Evolutionary conservation across 202 grass and related monocot species (phyloP).

Genomic region (Alloteropsis angusta): DNA sequence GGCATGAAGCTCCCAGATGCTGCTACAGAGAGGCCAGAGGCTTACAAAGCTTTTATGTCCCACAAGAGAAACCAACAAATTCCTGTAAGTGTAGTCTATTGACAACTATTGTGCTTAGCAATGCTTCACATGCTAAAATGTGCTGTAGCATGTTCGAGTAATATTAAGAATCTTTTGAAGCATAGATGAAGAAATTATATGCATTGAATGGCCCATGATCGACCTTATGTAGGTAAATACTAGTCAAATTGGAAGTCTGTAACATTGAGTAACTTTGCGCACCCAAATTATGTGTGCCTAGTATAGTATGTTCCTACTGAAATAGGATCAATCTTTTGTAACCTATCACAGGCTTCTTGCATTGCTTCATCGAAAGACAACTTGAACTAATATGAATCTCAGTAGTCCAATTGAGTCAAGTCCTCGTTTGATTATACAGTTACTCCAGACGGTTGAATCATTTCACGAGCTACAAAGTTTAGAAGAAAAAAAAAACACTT

Average conservation of each 20-base stretch:
- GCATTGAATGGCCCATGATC: not conserved
- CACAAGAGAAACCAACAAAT: slow-evolving; percentile 66
- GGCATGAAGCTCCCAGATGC: slow-evolving; percentile 61
- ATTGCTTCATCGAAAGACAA: not conserved
- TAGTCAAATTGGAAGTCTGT: not conserved
- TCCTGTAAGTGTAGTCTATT: slow-evolving; percentile 45
- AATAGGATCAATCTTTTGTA: not conserved
- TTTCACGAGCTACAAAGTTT: not conserved
- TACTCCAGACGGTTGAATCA: not conserved
- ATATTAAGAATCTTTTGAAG: not conserved
- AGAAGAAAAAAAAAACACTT: no score
- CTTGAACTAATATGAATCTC: not conserved
- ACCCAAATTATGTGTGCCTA: not conserved
- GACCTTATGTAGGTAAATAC: not conserved
- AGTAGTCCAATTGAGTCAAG: not conserved
- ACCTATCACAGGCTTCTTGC: not conserved
- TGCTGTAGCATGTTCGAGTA: not conserved
- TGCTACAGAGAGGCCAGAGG: slow-evolving; percentile 45
- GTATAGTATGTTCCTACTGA: not conserved
- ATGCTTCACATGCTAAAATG: not conserved
- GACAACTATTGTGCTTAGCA: not conserved
- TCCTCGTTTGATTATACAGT: not conserved
- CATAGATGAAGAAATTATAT: not conserved
- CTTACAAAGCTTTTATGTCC: slow-evolving; percentile 63
- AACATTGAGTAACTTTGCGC: not conserved